These are phyloP conservation scores for Ogataea salicorniae DNA, from an alignment of 805 yeast species.

Conservation along the genomic window DNA sequence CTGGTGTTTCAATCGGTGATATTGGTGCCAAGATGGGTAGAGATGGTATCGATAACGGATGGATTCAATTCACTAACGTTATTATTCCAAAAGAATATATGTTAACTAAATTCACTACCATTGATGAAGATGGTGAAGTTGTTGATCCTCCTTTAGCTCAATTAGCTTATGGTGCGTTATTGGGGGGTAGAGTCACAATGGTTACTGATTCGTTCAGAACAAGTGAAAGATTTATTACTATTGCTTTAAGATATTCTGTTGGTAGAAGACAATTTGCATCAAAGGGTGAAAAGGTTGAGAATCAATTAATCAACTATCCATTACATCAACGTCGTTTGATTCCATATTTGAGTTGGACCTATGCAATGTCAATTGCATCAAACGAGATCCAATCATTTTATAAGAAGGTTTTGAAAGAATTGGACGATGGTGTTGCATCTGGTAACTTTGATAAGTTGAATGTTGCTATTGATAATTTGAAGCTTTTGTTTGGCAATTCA, in stretches of 20 bases:
- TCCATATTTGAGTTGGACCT: slow-evolving; percentile 78
- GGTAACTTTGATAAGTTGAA: slow-evolving; percentile 41
- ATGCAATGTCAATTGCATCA: slow-evolving; percentile 70
- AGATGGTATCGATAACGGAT: slow-evolving; percentile 93
- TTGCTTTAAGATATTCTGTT: slow-evolving; percentile 84
- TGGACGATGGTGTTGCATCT: slow-evolving; percentile 49
- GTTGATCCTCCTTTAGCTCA: slow-evolving; percentile 81
- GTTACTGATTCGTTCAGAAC: slow-evolving; percentile 78
- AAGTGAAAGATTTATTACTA: slow-evolving; percentile 73
- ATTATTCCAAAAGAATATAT: slow-evolving; percentile 78
- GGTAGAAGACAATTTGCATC: slow-evolving; percentile 79
- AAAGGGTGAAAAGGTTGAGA: slow-evolving; percentile 44
- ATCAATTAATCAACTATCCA: slow-evolving; percentile 79
- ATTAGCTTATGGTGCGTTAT: slow-evolving; percentile 78
- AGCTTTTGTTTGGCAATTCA: slow-evolving; percentile 75
- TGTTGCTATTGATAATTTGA: slow-evolving; percentile 54
- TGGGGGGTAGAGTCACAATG: slow-evolving; percentile 89
- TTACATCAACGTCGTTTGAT: slow-evolving; percentile 83
- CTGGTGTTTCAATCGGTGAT: slow-evolving; percentile 85
- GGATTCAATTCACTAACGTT: slow-evolving; percentile 88
- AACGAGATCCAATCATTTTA: slow-evolving; percentile 52
- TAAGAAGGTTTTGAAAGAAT: slow-evolving; percentile 41
- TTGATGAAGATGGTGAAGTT: slow-evolving; percentile 63
- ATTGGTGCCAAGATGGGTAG: slow-evolving; percentile 95
- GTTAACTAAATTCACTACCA: slow-evolving; percentile 75